Conservation (phyloP, 2,329 filamentous ascomycete genomes). For the Colletotrichum lindemuthianum region DNA sequence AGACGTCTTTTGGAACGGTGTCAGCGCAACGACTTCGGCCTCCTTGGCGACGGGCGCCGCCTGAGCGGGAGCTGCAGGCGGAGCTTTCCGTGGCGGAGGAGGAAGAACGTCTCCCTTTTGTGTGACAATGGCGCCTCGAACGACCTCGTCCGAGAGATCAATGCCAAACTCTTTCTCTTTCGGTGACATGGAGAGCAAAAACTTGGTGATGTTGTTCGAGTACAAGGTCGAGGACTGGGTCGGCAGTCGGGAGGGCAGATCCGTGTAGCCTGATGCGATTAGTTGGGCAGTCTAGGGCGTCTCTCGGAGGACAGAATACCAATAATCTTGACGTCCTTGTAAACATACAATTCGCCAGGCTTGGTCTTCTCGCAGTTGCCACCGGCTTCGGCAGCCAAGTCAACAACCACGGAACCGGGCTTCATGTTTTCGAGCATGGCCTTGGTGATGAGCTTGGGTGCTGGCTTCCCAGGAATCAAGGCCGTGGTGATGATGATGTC, state of each 20-base stretch:
- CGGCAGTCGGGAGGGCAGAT: conserved; percentile 85
- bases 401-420: conserved; percentile 87
- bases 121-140: conserved; percentile 85
- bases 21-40: conserved; percentile 72
- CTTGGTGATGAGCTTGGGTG: conserved; percentile 85
- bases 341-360: conserved; percentile 74
- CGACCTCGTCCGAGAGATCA: conserved; percentile 85
- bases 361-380: conserved; percentile 88
- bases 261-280: conserved; percentile 74
- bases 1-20: conserved; percentile 83
- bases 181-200: conserved; percentile 83
- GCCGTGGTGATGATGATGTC: conserved; percentile 95
- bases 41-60: conserved; percentile 56
- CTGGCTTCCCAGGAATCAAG: conserved; percentile 85
- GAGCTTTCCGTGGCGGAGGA: conserved; percentile 74
- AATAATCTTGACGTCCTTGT: conserved; percentile 86
- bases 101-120: conserved; percentile 81
- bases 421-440: conserved; percentile 86
- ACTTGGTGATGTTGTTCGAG: conserved; percentile 93
- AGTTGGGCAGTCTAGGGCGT: conserved; percentile 33
- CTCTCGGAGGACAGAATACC: conserved; percentile 58
- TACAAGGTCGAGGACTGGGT: conserved; percentile 92
- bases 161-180: conserved; percentile 82
- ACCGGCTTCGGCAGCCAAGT: conserved; percentile 87
- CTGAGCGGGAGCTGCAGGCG: conserved; percentile 60